Conservation (phyloP, 345 rosid species). For the Clausena lansium region DNA sequence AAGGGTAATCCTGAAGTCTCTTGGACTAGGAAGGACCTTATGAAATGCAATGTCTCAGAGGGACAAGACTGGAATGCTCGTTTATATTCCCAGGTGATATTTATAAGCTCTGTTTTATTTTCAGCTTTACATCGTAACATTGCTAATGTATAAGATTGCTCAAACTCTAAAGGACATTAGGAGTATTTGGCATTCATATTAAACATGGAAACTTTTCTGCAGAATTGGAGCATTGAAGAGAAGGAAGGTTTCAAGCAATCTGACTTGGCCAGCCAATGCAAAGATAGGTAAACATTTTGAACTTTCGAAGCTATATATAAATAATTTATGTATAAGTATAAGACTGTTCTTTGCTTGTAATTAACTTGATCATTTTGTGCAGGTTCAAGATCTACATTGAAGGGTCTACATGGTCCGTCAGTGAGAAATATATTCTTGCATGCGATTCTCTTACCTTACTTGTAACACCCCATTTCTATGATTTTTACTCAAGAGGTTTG, state of each 20-base stretch:
- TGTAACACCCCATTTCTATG: constrained; percentile 60
- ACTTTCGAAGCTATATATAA: background rate
- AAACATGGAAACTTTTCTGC: constrained; percentile 16
- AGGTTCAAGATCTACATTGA: constrained; percentile 82
- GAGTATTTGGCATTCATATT: background rate
- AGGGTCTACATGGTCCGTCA: constrained; percentile 84
- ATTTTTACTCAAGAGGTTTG: constrained; percentile 67
- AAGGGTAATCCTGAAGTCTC: constrained; percentile 83
- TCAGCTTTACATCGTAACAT: background rate
- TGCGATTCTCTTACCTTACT: constrained; percentile 66
- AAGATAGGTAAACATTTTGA: constrained; percentile 45
- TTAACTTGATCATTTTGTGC: background rate
- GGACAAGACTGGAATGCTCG: constrained; percentile 89
- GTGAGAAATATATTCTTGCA: constrained; percentile 79
- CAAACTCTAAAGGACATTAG: too few relatives aligned
- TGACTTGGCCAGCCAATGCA: constrained; percentile 72
- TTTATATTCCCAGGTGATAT: constrained; percentile 56
- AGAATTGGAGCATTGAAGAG: constrained; percentile 74
- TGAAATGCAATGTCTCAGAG: constrained; percentile 68
- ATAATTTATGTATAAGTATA: background rate
- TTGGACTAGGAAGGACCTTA: constrained; percentile 55
- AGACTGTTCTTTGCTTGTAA: background rate
- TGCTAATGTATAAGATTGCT: too few relatives aligned
- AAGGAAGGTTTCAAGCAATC: constrained; percentile 72
- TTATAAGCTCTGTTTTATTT: background rate